These are phyloP conservation scores for Coemansia guatemalensis DNA, from an alignment of 192 early-diverging fungal species.

Conservation along the genomic window DNA sequence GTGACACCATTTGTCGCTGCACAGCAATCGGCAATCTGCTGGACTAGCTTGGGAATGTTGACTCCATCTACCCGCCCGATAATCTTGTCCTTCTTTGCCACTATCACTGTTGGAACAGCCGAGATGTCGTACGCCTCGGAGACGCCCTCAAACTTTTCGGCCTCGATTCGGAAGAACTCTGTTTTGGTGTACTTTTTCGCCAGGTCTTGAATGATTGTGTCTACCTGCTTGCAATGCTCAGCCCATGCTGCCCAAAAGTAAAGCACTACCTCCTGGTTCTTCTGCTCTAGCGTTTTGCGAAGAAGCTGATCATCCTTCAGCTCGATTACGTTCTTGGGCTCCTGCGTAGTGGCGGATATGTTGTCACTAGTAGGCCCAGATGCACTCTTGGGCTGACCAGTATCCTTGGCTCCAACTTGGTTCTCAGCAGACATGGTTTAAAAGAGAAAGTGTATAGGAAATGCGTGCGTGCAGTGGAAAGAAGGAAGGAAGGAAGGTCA, in stretches of 20 bases:
- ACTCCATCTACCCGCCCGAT: conserved; percentile 85
- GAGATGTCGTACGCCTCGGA: conserved; percentile 88
- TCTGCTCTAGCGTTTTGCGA: conserved; percentile 31
- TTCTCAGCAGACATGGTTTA: not conserved
- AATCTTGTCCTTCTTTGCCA: conserved; percentile 69
- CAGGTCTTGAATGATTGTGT: conserved; percentile 86
- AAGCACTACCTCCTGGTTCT: conserved; percentile 53
- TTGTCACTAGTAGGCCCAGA: not conserved
- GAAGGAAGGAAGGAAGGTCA: not conserved
- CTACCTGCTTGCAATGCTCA: conserved; percentile 88
- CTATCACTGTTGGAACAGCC: conserved; percentile 87
- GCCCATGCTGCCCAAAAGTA: conserved; percentile 96
- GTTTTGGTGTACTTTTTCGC: conserved; percentile 73
- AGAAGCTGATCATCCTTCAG: conserved; percentile 38
- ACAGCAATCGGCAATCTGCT: conserved; percentile 55
- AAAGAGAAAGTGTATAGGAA: not conserved
- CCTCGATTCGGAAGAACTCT: conserved; percentile 84
- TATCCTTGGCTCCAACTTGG: not conserved
- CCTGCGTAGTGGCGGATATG: not conserved
- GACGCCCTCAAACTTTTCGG: conserved; percentile 86
- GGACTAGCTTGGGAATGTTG: conserved; percentile 78
- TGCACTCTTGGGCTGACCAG: not conserved
- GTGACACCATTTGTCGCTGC: conserved; percentile 23
- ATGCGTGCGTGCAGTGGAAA: not conserved
- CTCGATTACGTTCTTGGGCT: conserved; percentile 23